phyloP scores from a whole-genome alignment of 208 protist species.

The Plasmodiophora brassicae region DNA sequence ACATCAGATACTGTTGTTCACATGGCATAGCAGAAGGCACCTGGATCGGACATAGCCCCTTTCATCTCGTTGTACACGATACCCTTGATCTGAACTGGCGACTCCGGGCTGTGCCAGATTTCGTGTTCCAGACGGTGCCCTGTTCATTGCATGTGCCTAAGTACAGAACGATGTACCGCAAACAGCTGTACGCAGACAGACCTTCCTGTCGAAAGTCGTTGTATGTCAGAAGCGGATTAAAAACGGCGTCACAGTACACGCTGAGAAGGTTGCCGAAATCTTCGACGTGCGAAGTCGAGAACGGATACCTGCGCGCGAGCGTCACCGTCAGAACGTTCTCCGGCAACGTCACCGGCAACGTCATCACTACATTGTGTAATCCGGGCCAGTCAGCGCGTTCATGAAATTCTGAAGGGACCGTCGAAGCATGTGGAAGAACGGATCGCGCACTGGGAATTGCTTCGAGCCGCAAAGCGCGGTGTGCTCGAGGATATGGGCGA shows the following conservation, averaged over 20 bases:
- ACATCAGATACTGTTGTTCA: background rate
- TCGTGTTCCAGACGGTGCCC: background rate
- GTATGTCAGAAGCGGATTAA: conserved; percentile 47
- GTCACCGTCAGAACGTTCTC: no score
- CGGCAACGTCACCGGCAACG: no score
- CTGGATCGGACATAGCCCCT: conserved; percentile 42
- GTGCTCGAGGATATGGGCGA: conserved; percentile 59
- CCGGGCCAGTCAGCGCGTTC: conserved; percentile 55
- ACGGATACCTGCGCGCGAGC: no score
- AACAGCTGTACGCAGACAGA: background rate
- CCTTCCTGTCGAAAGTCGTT: conserved; percentile 49
- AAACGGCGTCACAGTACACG: conserved; percentile 59
- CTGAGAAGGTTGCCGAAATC: conserved; percentile 59
- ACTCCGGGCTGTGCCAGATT: background rate
- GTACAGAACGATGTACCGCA: background rate
- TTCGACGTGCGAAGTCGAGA: conserved; percentile 43
- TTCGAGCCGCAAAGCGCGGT: conserved; percentile 49
- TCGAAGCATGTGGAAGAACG: conserved; percentile 53
- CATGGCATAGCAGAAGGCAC: background rate
- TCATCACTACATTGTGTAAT: conserved; percentile 53
- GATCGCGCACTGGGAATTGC: conserved; percentile 50
- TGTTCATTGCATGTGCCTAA: no score
- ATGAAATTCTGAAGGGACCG: conserved; percentile 56
- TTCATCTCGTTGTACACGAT: conserved; percentile 62
- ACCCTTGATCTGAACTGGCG: conserved; percentile 44